These are phyloP conservation scores for Taphrina confusa DNA, from an alignment of 1,139 yeast species.

Conservation along the genomic window DNA sequence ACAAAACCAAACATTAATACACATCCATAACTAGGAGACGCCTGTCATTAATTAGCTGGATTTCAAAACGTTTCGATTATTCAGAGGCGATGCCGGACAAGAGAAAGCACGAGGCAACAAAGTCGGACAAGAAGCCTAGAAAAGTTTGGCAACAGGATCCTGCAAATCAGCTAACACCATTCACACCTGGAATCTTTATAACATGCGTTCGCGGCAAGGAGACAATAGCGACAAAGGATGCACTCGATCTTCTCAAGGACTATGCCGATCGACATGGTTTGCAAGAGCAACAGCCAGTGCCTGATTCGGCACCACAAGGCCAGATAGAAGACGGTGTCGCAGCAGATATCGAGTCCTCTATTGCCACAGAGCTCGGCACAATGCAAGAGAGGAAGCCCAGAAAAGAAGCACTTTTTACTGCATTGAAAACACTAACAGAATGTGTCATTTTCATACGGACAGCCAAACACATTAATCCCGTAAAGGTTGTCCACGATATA, in stretches of 20 bases:
- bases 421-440: slow-evolving; percentile 75
- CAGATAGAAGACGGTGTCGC: slow-evolving; percentile 25
- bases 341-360: slow-evolving; percentile 40
- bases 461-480: slow-evolving; percentile 76
- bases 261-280: slow-evolving; percentile 6
- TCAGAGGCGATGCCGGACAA: slow-evolving; percentile 22
- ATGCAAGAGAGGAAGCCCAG: slow-evolving; percentile 51
- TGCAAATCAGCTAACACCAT: slow-evolving; percentile 20
- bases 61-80: too few relatives aligned
- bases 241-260: slow-evolving; percentile 22
- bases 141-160: slow-evolving; percentile 30
- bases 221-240: slow-evolving; percentile 17
- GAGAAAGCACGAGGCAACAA: slow-evolving; percentile 17
- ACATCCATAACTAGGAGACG: too few relatives aligned
- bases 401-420: slow-evolving; percentile 55
- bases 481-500: slow-evolving; percentile 60
- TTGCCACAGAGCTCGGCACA: slow-evolving; percentile 47
- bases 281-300: slow-evolving; percentile 27
- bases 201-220: slow-evolving; percentile 34
- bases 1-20: too few relatives aligned
- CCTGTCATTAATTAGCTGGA: too few relatives aligned
- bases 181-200: slow-evolving; percentile 23
- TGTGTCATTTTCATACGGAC: slow-evolving; percentile 81
- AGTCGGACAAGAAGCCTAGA: slow-evolving; percentile 6
- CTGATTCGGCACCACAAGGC: slow-evolving; percentile 24